Conservation (phyloP, 2,329 filamentous ascomycete species). For the Ophiostoma ips region DNA sequence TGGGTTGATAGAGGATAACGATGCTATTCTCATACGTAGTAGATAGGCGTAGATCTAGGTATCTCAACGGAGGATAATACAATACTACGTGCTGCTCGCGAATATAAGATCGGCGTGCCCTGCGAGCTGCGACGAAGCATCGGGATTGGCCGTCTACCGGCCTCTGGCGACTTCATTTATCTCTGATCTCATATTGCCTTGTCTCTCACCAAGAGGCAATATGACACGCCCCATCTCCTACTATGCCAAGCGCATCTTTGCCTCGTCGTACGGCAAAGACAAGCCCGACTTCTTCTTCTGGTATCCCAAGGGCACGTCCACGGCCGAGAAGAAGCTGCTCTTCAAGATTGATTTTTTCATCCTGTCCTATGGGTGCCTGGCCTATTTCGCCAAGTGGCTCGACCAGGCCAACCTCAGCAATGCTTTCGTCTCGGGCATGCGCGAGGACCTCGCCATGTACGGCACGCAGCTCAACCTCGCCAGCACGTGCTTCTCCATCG, state of each 20-base stretch:
- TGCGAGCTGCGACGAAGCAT: neutral
- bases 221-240: conserved; percentile 1
- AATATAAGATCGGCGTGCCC: neutral
- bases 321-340: conserved; percentile 17
- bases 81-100: too few relatives aligned
- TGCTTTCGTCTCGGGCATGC: conserved; percentile 33
- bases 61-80: too few relatives aligned
- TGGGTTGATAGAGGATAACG: too few relatives aligned
- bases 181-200: too few relatives aligned
- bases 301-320: conserved; percentile 15
- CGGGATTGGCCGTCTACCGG: conserved; percentile 1
- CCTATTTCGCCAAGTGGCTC: conserved; percentile 19
- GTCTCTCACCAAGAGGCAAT: neutral
- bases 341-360: conserved; percentile 21
- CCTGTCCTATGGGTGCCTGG: conserved; percentile 17
- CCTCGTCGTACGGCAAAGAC: conserved; percentile 17
- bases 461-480: conserved; percentile 28
- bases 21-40: too few relatives aligned
- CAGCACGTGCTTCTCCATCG: conserved; percentile 17
- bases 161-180: too few relatives aligned
- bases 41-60: too few relatives aligned
- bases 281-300: conserved; percentile 16
- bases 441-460: conserved; percentile 28
- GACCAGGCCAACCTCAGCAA: conserved; percentile 19
- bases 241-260: conserved; percentile 15